phyloP scores from a whole-genome alignment of 2,329 filamentous ascomycete genomes.

The Ophiostoma sp. region DNA sequence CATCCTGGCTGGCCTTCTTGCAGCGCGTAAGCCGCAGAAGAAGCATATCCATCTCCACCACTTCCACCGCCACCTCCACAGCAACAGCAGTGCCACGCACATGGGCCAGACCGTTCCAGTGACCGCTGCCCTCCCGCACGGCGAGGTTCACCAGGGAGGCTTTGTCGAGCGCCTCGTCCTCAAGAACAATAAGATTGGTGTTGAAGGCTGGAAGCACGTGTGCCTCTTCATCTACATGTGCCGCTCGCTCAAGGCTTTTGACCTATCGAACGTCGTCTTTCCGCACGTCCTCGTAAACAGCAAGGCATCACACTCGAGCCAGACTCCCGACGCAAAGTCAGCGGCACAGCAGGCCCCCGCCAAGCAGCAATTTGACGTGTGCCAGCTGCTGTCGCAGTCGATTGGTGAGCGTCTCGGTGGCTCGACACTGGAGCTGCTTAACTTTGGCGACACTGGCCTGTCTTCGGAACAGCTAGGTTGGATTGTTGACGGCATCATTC shows the following conservation, averaged over 20 bases:
- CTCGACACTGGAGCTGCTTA: conserved; percentile 74
- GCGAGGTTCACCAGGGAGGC: conserved; percentile 57
- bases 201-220: conserved; percentile 88
- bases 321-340: background rate
- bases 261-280: conserved; percentile 82
- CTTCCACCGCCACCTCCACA: conserved; percentile 17
- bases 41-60: conserved; percentile 48
- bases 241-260: conserved; percentile 78
- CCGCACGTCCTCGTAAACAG: conserved; percentile 45
- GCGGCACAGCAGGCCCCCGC: conserved; percentile 28
- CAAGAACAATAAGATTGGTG: conserved; percentile 88
- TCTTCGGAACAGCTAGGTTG: conserved; percentile 68
- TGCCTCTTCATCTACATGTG: conserved; percentile 89
- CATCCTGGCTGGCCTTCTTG: conserved; percentile 80
- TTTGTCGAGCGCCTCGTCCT: conserved; percentile 84
- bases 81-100: conserved; percentile 30
- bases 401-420: conserved; percentile 76
- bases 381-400: conserved; percentile 70
- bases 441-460: conserved; percentile 76
- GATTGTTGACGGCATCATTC: conserved; percentile 79
- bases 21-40: conserved; percentile 67
- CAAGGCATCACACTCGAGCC: background rate
- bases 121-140: conserved; percentile 38
- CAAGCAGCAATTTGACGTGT: conserved; percentile 50
- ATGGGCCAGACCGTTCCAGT: conserved; percentile 31